phyloP scores from a whole-genome alignment of 352 stramenopile species.

The Globisporangium paroecandrum region DNA sequence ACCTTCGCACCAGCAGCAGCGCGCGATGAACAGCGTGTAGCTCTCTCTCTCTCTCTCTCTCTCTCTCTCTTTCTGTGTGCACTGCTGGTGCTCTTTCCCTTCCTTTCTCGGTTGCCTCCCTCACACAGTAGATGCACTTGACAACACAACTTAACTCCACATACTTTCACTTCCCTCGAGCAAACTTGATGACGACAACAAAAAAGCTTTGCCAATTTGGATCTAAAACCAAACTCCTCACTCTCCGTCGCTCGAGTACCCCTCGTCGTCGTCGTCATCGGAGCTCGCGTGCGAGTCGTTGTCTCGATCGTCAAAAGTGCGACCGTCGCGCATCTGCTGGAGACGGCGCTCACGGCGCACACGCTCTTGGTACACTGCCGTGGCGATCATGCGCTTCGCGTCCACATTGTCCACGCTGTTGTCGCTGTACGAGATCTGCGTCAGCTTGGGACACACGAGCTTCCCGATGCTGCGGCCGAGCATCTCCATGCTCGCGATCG shows the following conservation, averaged over 20 bases:
- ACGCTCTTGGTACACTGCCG: conserved; percentile 74
- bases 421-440: conserved; percentile 87
- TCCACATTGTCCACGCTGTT: conserved; percentile 75
- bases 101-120: neutral
- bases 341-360: conserved; percentile 52
- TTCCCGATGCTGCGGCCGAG: conserved; percentile 79
- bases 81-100: neutral
- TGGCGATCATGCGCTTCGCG: conserved; percentile 74
- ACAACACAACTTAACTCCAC: neutral
- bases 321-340: conserved; percentile 42
- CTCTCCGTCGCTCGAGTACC: conserved; percentile 37
- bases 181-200: neutral
- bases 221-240: conserved; percentile 4
- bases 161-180: conserved; percentile 1
- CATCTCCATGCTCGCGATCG: conserved; percentile 82
- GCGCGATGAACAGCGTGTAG: neutral
- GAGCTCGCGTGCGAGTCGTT: conserved; percentile 27
- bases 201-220: conserved; percentile 2
- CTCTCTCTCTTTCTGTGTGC: neutral
- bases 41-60: neutral
- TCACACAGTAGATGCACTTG: conserved; percentile 3
- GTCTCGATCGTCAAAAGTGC: conserved; percentile 25
- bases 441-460: conserved; percentile 67
- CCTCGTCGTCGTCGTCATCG: conserved; percentile 23
- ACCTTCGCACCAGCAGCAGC: conserved; percentile 6